A percentile compares a stretch with the other conserved stretches of the same genome.
These are phyloP conservation scores for Rheum nobile DNA, from an alignment of 148 eudicot species.

Conservation along the genomic window DNA sequence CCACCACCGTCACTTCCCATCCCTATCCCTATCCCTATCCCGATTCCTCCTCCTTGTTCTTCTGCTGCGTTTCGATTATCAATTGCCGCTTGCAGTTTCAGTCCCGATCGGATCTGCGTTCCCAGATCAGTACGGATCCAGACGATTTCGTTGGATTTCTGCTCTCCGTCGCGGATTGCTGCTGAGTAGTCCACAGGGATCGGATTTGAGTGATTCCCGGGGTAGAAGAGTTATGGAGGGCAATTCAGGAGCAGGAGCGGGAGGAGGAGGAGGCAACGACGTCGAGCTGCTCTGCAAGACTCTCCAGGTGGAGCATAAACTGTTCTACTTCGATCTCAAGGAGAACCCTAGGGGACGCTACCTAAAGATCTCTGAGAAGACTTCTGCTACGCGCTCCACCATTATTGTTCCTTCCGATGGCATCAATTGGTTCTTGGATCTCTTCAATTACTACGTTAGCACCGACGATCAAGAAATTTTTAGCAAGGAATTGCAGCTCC, in stretches of 20 bases:
- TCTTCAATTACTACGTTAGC: slow-evolving; percentile 78
- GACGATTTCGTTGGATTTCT: not conserved
- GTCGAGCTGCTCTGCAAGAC: slow-evolving; percentile 83
- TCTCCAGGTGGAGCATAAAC: slow-evolving; percentile 88
- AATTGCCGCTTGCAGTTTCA: not conserved
- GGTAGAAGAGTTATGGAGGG: slow-evolving; percentile 34
- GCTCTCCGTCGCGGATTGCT: not conserved
- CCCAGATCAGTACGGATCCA: not conserved
- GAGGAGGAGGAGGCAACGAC: slow-evolving; percentile 49
- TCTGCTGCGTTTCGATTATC: not conserved
- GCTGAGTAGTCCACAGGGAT: no score
- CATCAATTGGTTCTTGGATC: slow-evolving; percentile 80
- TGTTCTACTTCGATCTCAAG: slow-evolving; percentile 93
- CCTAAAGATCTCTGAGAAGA: slow-evolving; percentile 91
- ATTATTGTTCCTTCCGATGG: slow-evolving; percentile 84
- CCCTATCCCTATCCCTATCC: not conserved
- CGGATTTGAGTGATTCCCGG: not conserved
- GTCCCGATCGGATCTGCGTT: not conserved
- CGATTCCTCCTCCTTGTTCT: not conserved
- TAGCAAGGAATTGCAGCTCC: slow-evolving; percentile 95
- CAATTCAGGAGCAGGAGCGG: slow-evolving; percentile 6
- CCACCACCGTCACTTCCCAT: not conserved
- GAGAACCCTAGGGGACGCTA: slow-evolving; percentile 97
- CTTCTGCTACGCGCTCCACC: slow-evolving; percentile 88
- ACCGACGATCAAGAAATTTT: slow-evolving; percentile 61